Evolutionary conservation across 1,284 basidiomycete genomes (phyloP), one percentile per base, ranked within the genome.

Genomic region (Tremellales sp.): DNA sequence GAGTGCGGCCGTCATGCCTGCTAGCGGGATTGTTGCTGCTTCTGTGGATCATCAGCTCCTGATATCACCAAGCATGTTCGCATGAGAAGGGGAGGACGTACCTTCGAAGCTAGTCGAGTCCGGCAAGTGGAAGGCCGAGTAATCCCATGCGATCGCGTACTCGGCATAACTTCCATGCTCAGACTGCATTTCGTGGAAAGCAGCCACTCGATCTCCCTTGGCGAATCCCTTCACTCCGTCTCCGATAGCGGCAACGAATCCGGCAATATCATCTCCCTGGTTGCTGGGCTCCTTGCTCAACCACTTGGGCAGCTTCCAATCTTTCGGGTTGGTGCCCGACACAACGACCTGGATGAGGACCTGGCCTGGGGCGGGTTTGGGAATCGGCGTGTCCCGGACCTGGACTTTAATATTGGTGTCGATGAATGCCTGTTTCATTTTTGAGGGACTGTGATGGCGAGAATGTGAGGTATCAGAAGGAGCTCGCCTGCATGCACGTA

Each of bases 321-420:
- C 57, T 33, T 56, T 56, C 13, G 57, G 57, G 49, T 58, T 58
- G 23, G 51, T 44, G 3, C 53, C 56, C 19, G 46, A 36, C 45
- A 52, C 52, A 25, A 48, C 27, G 35, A 56, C 52, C 25, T 52
- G 12, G 36, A 50, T 45, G 11, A 50, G 36, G 19, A 50, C 23
- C 29, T 50, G 43, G 3, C 47, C 47, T 21, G 33, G 27, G 15
- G 21, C 40, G 21, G 47, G 47, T 33, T 31, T 44, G 21, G 29
- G 24, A n/a, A 25, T 19, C 13, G 35, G 26, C 2, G 26, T 19
- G 24, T 48, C 47, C 13, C 21, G 15, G 39, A 40, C 23, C n/a
- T 15, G 13, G 39, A 40, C 39, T 12, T 15, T 21, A 21, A 21
- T 40, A 12, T 40, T 40, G 7, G 4, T 5, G 19, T 40, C 39